phyloP scores from a whole-genome alignment of 345 rosid species.

The Citrus glauca region DNA sequence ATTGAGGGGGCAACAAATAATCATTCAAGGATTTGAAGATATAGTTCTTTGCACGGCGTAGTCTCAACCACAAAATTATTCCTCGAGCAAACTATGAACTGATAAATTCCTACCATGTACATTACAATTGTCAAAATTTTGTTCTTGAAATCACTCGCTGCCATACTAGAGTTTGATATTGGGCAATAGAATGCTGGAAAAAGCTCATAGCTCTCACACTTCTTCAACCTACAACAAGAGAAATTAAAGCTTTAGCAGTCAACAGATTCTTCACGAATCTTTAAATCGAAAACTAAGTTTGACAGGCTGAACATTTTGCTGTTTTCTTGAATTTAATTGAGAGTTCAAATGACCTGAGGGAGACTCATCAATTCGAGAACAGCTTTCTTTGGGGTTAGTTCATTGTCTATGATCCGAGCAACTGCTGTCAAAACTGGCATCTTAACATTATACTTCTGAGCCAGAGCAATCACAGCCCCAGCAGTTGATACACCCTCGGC shows the following conservation, averaged over 20 bases:
- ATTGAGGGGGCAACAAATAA: too few relatives aligned
- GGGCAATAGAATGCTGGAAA: not conserved
- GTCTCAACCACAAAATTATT: not conserved
- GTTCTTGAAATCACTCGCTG: not conserved
- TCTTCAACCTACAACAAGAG: slow-evolving; percentile 53
- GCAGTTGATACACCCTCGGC: slow-evolving; percentile 97
- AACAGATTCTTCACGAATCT: not conserved
- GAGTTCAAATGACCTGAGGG: slow-evolving; percentile 54
- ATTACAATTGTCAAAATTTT: not conserved
- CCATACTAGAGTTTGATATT: not conserved
- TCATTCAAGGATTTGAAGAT: too few relatives aligned
- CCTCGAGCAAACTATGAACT: not conserved
- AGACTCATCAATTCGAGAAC: slow-evolving; percentile 84
- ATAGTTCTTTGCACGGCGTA: not conserved
- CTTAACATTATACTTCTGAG: slow-evolving; percentile 91
- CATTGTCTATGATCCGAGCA: slow-evolving; percentile 82
- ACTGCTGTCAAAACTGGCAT: slow-evolving; percentile 94
- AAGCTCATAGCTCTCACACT: slow-evolving; percentile 36
- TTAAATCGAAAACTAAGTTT: not conserved
- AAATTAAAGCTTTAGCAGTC: not conserved
- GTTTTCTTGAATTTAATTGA: not conserved
- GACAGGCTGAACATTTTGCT: not conserved
- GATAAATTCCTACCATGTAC: not conserved
- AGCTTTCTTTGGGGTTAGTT: slow-evolving; percentile 79
- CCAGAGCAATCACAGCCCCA: slow-evolving; percentile 90